Evolutionary conservation across 2,329 filamentous ascomycete species (phyloP).

Genomic region (Pyricularia grisea): DNA sequence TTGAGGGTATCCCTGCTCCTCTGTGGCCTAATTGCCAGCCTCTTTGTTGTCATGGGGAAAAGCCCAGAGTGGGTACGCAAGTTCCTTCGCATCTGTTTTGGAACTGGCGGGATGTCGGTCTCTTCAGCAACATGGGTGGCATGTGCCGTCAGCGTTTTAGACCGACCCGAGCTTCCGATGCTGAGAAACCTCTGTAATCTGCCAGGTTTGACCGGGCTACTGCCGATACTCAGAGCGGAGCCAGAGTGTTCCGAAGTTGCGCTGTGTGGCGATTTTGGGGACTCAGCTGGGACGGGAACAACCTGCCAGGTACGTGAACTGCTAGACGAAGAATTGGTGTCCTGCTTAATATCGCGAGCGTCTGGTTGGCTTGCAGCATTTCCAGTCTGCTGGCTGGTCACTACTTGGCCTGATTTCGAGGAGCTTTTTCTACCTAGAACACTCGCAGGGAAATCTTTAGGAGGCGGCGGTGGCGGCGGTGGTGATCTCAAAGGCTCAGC

Average conservation of each 20-base stretch:
- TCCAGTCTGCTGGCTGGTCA: neutral
- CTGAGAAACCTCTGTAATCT: conserved; percentile 31
- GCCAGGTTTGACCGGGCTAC: conserved; percentile 23
- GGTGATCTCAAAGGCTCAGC: conserved; percentile 11
- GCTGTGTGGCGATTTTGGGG: conserved; percentile 18
- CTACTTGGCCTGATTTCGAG: neutral
- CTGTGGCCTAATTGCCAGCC: conserved; percentile 25
- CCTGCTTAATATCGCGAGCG: neutral
- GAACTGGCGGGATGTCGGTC: conserved; percentile 23
- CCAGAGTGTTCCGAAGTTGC: conserved; percentile 17
- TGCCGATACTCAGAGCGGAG: conserved; percentile 24
- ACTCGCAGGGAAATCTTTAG: neutral
- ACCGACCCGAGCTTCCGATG: conserved; percentile 19
- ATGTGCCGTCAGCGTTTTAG: conserved; percentile 20
- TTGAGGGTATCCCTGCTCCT: conserved; percentile 37
- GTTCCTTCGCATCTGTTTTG: conserved; percentile 21
- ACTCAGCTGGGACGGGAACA: conserved; percentile 11
- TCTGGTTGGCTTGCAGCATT: neutral
- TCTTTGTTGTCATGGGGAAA: conserved; percentile 25
- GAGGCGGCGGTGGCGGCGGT: conserved; percentile 23
- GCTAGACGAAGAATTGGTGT: too few species aligned
- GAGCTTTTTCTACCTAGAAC: neutral
- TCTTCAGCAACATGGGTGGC: conserved; percentile 22
- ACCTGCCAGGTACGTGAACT: conserved; percentile 7
- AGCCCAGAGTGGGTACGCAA: conserved; percentile 22